Percentiles rank a stretch among this genome's conserved stretches.
phyloP scores from a whole-genome alignment of 441 rosid genomes.

The Erodium texanum region DNA sequence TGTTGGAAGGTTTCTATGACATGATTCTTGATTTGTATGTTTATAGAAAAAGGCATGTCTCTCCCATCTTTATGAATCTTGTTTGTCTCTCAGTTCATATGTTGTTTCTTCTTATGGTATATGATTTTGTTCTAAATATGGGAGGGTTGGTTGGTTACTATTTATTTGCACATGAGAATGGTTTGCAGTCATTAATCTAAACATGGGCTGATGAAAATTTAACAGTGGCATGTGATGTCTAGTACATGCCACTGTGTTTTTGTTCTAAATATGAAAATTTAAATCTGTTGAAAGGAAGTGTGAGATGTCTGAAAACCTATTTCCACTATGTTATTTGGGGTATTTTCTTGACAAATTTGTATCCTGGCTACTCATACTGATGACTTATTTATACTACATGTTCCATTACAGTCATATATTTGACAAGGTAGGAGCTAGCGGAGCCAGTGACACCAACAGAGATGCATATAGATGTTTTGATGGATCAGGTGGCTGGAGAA shows the following conservation, averaged over 20 bases:
- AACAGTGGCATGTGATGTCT: not conserved
- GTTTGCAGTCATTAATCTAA: not conserved
- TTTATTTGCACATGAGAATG: not conserved
- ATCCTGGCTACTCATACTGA: not conserved
- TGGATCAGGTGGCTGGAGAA: conserved; percentile 47
- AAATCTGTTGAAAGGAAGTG: too few species aligned
- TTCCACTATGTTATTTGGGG: not conserved
- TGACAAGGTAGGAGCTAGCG: conserved; percentile 17
- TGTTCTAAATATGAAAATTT: too few species aligned
- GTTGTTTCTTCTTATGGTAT: not conserved
- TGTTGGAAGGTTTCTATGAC: not conserved
- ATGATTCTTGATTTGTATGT: not conserved
- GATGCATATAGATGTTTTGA: conserved; percentile 21
- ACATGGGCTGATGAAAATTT: not conserved
- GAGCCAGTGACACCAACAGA: conserved; percentile 26
- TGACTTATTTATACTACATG: not conserved
- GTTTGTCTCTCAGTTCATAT: not conserved
- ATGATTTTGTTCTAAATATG: not conserved
- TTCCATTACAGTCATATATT: conserved; percentile 26
- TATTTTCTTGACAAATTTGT: not conserved
- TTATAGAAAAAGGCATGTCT: not conserved
- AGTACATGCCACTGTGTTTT: too few species aligned
- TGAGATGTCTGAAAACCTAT: not conserved
- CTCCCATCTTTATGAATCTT: not conserved
- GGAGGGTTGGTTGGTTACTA: not conserved